Percentiles rank a stretch among this genome's conserved stretches.
These are phyloP conservation scores for Boletellus dicymbophilus DNA, from an alignment of 1,284 basidiomycete species.

Conservation along the genomic window DNA sequence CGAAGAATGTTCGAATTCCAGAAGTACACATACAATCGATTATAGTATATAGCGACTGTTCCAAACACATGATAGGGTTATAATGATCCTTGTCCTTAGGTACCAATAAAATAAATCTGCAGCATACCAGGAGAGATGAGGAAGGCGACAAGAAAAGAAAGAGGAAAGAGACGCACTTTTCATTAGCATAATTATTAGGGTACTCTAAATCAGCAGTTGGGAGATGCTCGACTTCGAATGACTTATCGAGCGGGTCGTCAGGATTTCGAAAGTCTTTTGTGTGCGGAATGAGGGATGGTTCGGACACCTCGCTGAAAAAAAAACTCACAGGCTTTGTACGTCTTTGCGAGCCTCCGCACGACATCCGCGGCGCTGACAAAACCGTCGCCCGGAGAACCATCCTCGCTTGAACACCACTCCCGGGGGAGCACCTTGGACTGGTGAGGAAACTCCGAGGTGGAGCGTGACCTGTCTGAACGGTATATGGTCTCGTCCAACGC, in stretches of 20 bases:
- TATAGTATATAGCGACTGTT: slow-evolving; percentile 66
- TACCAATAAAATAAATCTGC: slow-evolving; percentile 67
- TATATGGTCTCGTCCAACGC: slow-evolving; percentile 34
- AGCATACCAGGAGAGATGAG: slow-evolving; percentile 3
- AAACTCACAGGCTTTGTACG: slow-evolving; percentile 65
- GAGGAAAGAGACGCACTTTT: slow-evolving; percentile 42
- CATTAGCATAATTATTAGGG: slow-evolving; percentile 63
- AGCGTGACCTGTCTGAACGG: slow-evolving; percentile 35
- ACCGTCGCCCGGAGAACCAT: slow-evolving; percentile 49
- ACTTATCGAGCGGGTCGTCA: slow-evolving; percentile 54
- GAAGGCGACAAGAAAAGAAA: background rate
- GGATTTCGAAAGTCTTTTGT: slow-evolving; percentile 64
- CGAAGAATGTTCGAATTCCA: background rate
- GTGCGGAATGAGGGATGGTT: background rate
- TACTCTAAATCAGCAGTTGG: slow-evolving; percentile 71
- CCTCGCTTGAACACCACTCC: slow-evolving; percentile 52
- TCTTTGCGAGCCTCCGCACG: slow-evolving; percentile 57
- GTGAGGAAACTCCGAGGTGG: slow-evolving; percentile 32
- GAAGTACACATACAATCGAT: slow-evolving; percentile 53
- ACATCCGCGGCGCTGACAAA: slow-evolving; percentile 64
- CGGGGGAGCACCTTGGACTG: slow-evolving; percentile 11
- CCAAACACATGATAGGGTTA: slow-evolving; percentile 74
- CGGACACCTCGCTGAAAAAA: background rate
- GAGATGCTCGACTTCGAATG: slow-evolving; percentile 59
- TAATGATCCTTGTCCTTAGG: slow-evolving; percentile 82